Conservation (phyloP, 2,329 filamentous ascomycete genomes). For the Ramichloridium luteum region DNA sequence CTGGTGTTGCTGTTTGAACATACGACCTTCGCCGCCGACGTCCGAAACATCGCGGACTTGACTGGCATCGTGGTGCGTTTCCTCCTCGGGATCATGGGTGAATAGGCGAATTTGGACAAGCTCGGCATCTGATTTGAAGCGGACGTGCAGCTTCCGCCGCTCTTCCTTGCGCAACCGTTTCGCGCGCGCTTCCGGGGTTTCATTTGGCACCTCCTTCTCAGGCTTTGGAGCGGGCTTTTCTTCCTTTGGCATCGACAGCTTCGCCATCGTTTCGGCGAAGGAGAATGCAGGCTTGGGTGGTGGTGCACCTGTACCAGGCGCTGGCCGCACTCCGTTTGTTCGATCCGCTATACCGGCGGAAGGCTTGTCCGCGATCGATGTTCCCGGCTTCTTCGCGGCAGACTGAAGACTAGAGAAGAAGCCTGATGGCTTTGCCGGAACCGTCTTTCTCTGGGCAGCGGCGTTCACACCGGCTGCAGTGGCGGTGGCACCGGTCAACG, state of each 20-base stretch:
- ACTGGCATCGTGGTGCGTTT: constrained; percentile 53
- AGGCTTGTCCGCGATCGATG: constrained; percentile 21
- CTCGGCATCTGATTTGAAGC: constrained; percentile 55
- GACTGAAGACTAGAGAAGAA: constrained; percentile 36
- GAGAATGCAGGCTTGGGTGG: constrained; percentile 25
- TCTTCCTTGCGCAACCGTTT: constrained; percentile 62
- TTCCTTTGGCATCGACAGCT: constrained; percentile 43
- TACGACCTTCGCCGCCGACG: constrained; percentile 50
- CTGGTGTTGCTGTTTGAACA: constrained; percentile 47
- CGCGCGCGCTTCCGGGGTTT: constrained; percentile 55
- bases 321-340: neutral
- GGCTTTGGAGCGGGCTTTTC: constrained; percentile 37
- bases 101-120: constrained; percentile 58
- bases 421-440: constrained; percentile 33
- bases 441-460: constrained; percentile 18
- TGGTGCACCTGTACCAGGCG: constrained; percentile 7
- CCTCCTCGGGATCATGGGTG: constrained; percentile 59
- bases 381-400: constrained; percentile 32
- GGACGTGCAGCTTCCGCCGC: constrained; percentile 56
- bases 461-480: constrained; percentile 8
- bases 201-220: constrained; percentile 42
- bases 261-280: constrained; percentile 28
- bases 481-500: constrained; percentile 6
- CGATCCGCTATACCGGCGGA: constrained; percentile 7
- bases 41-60: constrained; percentile 62